These are phyloP conservation scores for Xylariaceae sp. DNA, from an alignment of 2,329 filamentous ascomycete genomes.

Conservation along the genomic window DNA sequence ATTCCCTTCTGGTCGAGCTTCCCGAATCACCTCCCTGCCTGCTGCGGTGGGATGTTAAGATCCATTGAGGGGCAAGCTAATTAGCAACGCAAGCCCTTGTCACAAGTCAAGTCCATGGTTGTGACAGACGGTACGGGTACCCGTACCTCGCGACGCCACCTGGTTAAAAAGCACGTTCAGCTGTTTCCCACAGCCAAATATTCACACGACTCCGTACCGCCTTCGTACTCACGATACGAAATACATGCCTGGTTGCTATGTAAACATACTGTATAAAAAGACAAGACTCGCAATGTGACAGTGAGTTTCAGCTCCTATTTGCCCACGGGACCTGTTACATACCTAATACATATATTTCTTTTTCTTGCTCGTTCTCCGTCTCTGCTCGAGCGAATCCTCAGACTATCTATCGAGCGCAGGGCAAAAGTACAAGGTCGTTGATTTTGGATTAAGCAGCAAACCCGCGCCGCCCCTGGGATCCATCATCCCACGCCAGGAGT, in stretches of 20 bases:
- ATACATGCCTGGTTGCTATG: background rate
- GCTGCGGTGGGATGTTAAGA: background rate
- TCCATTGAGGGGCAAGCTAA: constrained; percentile 9
- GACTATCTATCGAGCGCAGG: too few species aligned
- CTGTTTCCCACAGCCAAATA: constrained; percentile 5
- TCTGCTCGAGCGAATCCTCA: background rate
- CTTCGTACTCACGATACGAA: background rate
- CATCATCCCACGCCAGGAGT: constrained; percentile 15
- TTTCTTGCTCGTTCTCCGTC: background rate
- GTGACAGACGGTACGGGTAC: constrained; percentile 4
- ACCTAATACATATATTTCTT: constrained; percentile 5
- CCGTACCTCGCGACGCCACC: constrained; percentile 13
- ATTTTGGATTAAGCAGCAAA: background rate
- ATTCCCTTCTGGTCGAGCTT: background rate
- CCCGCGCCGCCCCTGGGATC: background rate
- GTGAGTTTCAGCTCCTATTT: constrained; percentile 3
- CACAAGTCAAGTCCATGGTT: constrained; percentile 10
- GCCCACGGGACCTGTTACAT: constrained; percentile 1
- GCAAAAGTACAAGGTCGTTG: background rate
- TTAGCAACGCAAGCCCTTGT: constrained; percentile 6
- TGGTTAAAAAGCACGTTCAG: constrained; percentile 9
- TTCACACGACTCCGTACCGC: too few species aligned
- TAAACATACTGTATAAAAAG: background rate
- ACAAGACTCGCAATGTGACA: background rate
- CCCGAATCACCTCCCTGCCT: background rate